Evolutionary conservation across 2,329 filamentous ascomycete species (phyloP), one percentile per base, ranked within the genome.

Genomic region (Hansfordia pulvinata): DNA sequence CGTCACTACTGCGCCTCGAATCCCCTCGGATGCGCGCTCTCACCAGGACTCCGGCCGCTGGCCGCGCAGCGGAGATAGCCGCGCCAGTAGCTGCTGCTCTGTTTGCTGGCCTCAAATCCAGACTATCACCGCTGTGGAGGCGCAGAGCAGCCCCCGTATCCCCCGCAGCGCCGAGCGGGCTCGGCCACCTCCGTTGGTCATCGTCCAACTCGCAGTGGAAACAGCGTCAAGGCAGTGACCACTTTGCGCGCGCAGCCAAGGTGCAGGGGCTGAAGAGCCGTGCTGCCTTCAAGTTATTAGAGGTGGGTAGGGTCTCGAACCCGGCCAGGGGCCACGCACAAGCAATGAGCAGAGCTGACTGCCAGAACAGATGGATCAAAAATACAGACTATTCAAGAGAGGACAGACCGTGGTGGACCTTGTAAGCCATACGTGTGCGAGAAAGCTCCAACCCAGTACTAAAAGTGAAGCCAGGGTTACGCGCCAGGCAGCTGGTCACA

Each of bases 351-450:
- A 31, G 17, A 38, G 18, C 32, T 17, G 14, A 8, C 4, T 10
- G 2, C 27, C n/a, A 10, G 14, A 10, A 5, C 35, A 86, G 79
- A 81, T 98, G 53, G 79, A 96, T 54, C 59, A 74, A 11, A 83
- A 80, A 42, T 78, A 92, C 52, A 70, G 61, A 26, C 53, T 98
- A 12, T 94, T 98, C 53, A 72, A 64, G 34, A 64, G 59, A 5
- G 81, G 82, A 1, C 79, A 92, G 51, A 93, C 83, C 0, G 78
- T 98, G 2, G 75, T 98, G 27, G 90, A 98, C 54, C 60, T 98
- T 38, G 83, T 84, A 62, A 40, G 64, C 48, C 19, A 15, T n/a
- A 15, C 5, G 18, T 21, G 10, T 8, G 10, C 28, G 20, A n/a
- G 10, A 21, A 20, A 19, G 14, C 32, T 41, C 33, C 35, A 20